Percentiles rank a stretch among this genome's conserved stretches.
These are phyloP conservation scores for Dendrothele bispora DNA, from an alignment of 768 basidiomycete species.

Conservation along the genomic window DNA sequence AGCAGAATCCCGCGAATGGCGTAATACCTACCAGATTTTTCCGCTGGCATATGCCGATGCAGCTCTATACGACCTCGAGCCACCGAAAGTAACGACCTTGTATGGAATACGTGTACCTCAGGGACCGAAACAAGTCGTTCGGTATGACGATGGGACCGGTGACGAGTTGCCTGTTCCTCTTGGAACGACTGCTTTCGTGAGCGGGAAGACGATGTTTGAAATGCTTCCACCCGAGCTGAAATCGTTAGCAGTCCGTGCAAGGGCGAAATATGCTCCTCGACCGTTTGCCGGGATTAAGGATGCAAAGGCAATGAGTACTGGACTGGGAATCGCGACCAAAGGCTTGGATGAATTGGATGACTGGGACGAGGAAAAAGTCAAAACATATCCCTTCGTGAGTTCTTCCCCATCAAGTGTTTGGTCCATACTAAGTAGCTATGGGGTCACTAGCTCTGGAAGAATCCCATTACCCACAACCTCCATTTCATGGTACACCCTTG, in stretches of 20 bases:
- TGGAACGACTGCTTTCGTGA: constrained; percentile 60
- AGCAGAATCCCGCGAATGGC: constrained; percentile 43
- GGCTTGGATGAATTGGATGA: constrained; percentile 49
- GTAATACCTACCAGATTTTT: constrained; percentile 55
- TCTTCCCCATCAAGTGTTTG: background rate
- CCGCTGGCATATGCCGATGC: constrained; percentile 64
- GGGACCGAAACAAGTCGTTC: constrained; percentile 48
- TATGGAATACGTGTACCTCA: constrained; percentile 50
- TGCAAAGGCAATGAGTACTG: constrained; percentile 48
- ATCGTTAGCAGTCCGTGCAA: constrained; percentile 58
- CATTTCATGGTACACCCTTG: constrained; percentile 62
- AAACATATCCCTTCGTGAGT: constrained; percentile 50
- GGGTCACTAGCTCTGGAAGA: constrained; percentile 51
- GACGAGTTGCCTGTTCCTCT: constrained; percentile 66
- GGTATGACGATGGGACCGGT: constrained; percentile 69
- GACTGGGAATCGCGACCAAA: constrained; percentile 53
- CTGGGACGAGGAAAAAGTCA: constrained; percentile 55
- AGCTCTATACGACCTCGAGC: constrained; percentile 44
- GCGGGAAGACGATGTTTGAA: constrained; percentile 55
- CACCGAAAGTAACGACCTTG: constrained; percentile 55
- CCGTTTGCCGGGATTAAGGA: constrained; percentile 62
- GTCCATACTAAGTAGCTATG: background rate
- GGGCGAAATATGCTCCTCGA: constrained; percentile 52
- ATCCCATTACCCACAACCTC: constrained; percentile 52
- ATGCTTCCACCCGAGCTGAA: constrained; percentile 48